These are phyloP conservation scores for Coprinopsis marcescibilis DNA, from an alignment of 768 basidiomycete species.

Conservation along the genomic window DNA sequence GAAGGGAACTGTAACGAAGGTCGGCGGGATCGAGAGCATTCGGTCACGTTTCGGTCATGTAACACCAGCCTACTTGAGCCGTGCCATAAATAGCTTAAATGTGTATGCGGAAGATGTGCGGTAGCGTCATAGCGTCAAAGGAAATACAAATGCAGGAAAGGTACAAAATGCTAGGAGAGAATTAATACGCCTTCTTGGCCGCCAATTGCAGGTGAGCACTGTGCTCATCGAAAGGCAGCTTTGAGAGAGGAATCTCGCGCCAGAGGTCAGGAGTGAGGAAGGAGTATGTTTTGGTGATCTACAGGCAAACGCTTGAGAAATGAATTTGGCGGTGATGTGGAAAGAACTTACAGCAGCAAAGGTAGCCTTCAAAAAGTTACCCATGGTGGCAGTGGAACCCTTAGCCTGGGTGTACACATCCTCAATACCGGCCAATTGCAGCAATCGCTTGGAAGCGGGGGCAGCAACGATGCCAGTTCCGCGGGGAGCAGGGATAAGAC, in stretches of 20 bases:
- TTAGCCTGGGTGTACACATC: conserved; percentile 98
- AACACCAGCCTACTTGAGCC: too few relatives aligned
- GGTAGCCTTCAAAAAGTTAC: conserved; percentile 97
- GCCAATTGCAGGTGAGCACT: conserved; percentile 85
- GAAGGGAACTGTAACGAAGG: too few relatives aligned
- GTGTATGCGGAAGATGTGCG: conserved; percentile 1
- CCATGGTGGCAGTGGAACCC: conserved; percentile 98
- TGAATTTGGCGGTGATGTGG: not conserved
- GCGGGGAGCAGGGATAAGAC: conserved; percentile 95
- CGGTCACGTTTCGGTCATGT: conserved; percentile 4
- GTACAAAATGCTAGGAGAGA: conserved; percentile 17
- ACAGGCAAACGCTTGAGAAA: conserved; percentile 3
- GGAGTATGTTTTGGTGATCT: conserved; percentile 97
- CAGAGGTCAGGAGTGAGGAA: conserved; percentile 99
- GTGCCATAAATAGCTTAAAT: not conserved
- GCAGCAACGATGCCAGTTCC: conserved; percentile 99
- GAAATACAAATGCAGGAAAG: conserved; percentile 14
- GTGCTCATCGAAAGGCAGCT: conserved; percentile 93
- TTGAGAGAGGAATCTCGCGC: conserved; percentile 88
- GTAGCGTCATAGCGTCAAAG: conserved; percentile 8
- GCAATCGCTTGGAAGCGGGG: conserved; percentile 91
- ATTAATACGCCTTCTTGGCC: conserved; percentile 73
- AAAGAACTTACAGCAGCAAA: conserved; percentile 71
- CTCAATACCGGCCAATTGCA: conserved; percentile 96
- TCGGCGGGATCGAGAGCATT: too few relatives aligned